Evolutionary conservation across 1,139 yeast species (phyloP).

Genomic region (Blastobotrys raffinosifermentans): DNA sequence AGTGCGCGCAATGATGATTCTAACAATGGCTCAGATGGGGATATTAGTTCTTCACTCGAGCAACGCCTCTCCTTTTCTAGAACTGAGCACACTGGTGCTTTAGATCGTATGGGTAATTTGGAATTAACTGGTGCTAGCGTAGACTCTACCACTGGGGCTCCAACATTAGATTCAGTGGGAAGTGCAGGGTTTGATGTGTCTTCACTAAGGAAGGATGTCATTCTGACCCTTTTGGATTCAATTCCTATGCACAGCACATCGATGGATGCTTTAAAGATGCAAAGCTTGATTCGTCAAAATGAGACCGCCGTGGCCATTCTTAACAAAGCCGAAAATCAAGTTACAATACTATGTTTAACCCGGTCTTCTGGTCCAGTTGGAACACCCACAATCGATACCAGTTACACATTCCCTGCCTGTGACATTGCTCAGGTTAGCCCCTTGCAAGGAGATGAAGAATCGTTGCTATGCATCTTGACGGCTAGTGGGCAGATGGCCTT

Average conservation of each 20-base stretch:
- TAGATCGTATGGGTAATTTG: constrained; percentile 19
- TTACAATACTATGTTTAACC: constrained; percentile 20
- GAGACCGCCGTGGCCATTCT: constrained; percentile 52
- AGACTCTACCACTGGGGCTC: constrained; percentile 10
- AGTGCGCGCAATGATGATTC: constrained; percentile 11
- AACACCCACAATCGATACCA: constrained; percentile 20
- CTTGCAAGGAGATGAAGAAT: constrained; percentile 10
- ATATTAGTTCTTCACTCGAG: constrained; percentile 17
- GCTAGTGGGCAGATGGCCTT: constrained; percentile 38
- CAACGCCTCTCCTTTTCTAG: constrained; percentile 19
- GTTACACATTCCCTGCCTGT: constrained; percentile 18
- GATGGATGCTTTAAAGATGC: constrained; percentile 11
- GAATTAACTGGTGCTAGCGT: constrained; percentile 15
- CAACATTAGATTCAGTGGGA: background rate
- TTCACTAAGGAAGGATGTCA: constrained; percentile 54
- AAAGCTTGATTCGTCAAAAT: constrained; percentile 18
- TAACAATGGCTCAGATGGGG: constrained; percentile 12
- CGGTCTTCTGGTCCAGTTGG: constrained; percentile 20
- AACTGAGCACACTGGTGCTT: constrained; percentile 16
- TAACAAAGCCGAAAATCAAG: constrained; percentile 21
- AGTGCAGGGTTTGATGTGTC: constrained; percentile 15
- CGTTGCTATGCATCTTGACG: constrained; percentile 17
- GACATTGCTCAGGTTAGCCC: constrained; percentile 14
- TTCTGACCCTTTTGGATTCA: constrained; percentile 55
- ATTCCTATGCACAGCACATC: constrained; percentile 16